Conservation (phyloP, 768 basidiomycete genomes). For the Suillus alpinus region DNA sequence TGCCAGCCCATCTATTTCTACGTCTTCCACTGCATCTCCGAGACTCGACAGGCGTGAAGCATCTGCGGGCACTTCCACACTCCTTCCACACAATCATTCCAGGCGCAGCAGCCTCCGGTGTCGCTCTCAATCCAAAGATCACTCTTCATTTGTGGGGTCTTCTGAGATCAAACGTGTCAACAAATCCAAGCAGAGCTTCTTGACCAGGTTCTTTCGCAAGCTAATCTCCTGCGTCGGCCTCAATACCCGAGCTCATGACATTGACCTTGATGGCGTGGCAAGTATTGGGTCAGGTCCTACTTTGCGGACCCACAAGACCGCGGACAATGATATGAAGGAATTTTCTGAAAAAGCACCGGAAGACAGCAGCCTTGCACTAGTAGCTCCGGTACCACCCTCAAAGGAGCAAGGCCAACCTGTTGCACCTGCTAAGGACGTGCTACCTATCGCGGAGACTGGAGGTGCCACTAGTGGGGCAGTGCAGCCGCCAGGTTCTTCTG, state of each 20-base stretch:
- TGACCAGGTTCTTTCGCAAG: conserved; percentile 48
- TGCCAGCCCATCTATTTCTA: neutral
- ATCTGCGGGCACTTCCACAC: neutral
- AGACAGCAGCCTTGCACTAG: neutral
- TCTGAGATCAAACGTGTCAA: neutral
- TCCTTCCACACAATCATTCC: neutral
- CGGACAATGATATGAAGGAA: neutral
- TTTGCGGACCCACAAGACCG: conserved; percentile 12
- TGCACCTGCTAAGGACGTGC: conserved; percentile 36
- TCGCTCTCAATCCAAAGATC: neutral
- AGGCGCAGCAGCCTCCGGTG: neutral
- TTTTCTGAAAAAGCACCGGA: conserved; percentile 14
- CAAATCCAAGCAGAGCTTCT: conserved; percentile 40
- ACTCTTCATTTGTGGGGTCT: neutral
- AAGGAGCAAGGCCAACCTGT: conserved; percentile 38
- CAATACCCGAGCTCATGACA: conserved; percentile 37
- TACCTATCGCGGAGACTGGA: conserved; percentile 69
- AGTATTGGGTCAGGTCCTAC: conserved; percentile 7
- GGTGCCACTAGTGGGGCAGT: conserved; percentile 83
- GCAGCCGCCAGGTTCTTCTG: conserved; percentile 75
- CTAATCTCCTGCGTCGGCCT: conserved; percentile 56
- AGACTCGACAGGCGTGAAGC: neutral
- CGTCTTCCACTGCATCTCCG: conserved; percentile 1
- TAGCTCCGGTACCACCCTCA: conserved; percentile 13
- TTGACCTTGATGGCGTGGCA: conserved; percentile 30